These are phyloP conservation scores for Cyclotella distinguenda DNA, from an alignment of 108 stramenopile genomes.

Conservation along the genomic window DNA sequence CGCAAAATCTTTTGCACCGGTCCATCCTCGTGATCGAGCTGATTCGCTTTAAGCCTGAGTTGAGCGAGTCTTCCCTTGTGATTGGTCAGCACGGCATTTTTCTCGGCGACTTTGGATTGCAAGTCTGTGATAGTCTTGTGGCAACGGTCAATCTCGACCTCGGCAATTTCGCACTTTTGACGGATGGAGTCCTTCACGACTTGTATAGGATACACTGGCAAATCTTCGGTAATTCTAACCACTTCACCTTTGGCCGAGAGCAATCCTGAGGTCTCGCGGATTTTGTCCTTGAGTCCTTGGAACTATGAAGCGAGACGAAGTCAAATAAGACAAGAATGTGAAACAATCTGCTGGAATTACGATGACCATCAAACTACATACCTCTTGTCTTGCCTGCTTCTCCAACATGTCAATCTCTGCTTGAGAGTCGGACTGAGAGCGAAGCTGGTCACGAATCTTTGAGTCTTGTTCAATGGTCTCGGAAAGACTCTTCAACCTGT, in stretches of 20 bases:
- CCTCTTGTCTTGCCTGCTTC: conserved; percentile 58
- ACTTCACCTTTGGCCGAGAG: conserved; percentile 16
- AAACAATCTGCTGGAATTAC: conserved; percentile 32
- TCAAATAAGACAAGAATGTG: conserved; percentile 14
- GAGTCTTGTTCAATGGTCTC: conserved; percentile 62
- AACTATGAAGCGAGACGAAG: no score
- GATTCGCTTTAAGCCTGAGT: conserved; percentile 22
- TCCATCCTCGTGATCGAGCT: conserved; percentile 48
- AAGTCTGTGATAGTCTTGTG: conserved; percentile 16
- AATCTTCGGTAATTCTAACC: conserved; percentile 16
- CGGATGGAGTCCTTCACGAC: conserved; percentile 18
- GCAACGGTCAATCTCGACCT: conserved; percentile 26
- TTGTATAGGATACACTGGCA: conserved; percentile 24
- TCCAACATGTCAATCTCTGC: conserved; percentile 67
- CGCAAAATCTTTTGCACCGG: conserved; percentile 50
- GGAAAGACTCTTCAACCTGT: conserved; percentile 58
- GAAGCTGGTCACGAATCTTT: conserved; percentile 58
- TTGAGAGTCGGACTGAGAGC: conserved; percentile 59
- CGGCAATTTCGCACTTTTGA: conserved; percentile 24
- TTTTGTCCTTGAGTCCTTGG: conserved; percentile 32
- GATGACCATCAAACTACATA: no score
- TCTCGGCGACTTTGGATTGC: conserved; percentile 34
- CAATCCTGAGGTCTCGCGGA: conserved; percentile 21
- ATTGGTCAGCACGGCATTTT: conserved; percentile 36
- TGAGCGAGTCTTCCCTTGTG: conserved; percentile 28